These are phyloP conservation scores for Hemerocallis citrina DNA, from an alignment of 106 monocot species.

Conservation along the genomic window DNA sequence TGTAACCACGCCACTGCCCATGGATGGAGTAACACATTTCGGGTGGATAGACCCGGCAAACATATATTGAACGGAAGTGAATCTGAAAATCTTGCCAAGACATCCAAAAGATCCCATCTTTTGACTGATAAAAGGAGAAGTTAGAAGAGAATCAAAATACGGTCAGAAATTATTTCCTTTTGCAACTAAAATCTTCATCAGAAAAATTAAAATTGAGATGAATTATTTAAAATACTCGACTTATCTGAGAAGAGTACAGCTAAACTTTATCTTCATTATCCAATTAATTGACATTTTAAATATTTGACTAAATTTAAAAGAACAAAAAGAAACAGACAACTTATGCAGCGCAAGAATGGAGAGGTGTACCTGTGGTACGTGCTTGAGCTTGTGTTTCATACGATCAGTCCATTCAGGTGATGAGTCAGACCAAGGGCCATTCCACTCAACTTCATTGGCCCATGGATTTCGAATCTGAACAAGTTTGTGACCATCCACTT, in stretches of 20 bases:
- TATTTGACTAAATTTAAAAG: not conserved
- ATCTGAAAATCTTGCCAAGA: conserved; percentile 99
- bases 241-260: no score
- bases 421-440: conserved; percentile 97
- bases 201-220: no score
- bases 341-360: not conserved
- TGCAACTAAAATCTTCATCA: no score
- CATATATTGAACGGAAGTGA: conserved; percentile 94
- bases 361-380: conserved; percentile 84
- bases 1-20: conserved; percentile 96
- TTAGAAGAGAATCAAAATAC: not conserved
- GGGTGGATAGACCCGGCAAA: conserved; percentile 90
- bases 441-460: conserved; percentile 99
- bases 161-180: not conserved
- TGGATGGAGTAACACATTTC: conserved; percentile 92
- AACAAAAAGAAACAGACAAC: not conserved
- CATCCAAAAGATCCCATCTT: conserved; percentile 99
- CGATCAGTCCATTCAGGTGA: conserved; percentile 96
- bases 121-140: conserved; percentile 42
- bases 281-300: not conserved
- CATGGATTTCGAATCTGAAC: conserved; percentile 97
- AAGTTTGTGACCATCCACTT: conserved; percentile 96
- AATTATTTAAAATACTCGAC: no score
- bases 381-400: conserved; percentile 95
- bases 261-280: not conserved